These are phyloP conservation scores for Wallacemonas sp. DNA, from an alignment of 208 protist species.

Conservation along the genomic window DNA sequence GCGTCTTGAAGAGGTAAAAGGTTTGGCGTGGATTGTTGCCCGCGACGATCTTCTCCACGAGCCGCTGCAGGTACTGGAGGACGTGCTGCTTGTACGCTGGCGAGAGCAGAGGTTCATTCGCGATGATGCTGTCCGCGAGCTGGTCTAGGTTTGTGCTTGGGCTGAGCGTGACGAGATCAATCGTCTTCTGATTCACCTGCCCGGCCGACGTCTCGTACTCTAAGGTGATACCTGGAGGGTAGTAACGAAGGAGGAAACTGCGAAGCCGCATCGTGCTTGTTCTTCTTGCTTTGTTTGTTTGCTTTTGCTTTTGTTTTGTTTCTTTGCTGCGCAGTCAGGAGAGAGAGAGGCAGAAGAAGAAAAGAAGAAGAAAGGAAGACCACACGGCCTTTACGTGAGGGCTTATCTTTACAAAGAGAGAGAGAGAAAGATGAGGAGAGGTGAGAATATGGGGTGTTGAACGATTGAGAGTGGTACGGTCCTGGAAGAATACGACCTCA, in stretches of 20 bases:
- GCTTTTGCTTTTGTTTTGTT: slow-evolving; percentile 15
- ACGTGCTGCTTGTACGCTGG: slow-evolving; percentile 78
- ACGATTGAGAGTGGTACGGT: no score
- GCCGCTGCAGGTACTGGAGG: slow-evolving; percentile 78
- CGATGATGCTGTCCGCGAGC: slow-evolving; percentile 83
- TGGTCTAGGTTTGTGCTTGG: slow-evolving; percentile 83
- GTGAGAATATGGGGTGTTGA: no score
- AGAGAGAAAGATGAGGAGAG: no score
- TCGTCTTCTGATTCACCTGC: slow-evolving; percentile 82
- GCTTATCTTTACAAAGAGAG: no score
- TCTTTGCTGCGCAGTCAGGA: no score
- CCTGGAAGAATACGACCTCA: no score
- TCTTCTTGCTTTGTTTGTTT: slow-evolving; percentile 9
- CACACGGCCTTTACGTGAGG: no score
- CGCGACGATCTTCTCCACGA: slow-evolving; percentile 84
- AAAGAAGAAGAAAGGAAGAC: no score
- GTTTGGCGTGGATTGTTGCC: slow-evolving; percentile 75
- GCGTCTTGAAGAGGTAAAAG: slow-evolving; percentile 94
- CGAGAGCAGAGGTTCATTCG: slow-evolving; percentile 88
- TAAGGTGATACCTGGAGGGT: slow-evolving; percentile 94
- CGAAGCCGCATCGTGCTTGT: slow-evolving; percentile 81
- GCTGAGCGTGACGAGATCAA: slow-evolving; percentile 91
- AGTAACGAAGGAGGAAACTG: slow-evolving; percentile 95
- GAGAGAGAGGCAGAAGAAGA: no score
- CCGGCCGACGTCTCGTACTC: slow-evolving; percentile 90